Conservation (phyloP, 495 filamentous ascomycete genomes). For the Trichocladium antarcticum region DNA sequence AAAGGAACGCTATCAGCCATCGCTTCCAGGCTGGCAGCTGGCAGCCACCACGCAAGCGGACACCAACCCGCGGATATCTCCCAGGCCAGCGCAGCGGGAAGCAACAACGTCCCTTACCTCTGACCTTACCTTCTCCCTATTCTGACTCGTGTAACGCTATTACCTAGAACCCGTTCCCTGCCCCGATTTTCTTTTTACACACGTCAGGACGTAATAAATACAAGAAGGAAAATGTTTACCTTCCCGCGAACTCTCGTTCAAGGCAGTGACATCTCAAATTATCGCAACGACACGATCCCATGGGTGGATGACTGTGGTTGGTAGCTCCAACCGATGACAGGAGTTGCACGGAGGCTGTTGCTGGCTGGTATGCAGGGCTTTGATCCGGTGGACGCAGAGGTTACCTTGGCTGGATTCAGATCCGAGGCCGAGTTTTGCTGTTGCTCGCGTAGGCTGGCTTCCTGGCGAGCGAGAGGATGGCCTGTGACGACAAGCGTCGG, state of each 20-base stretch:
- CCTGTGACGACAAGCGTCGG: conserved; percentile 11
- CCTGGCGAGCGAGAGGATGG: background rate
- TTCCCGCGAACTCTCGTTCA: conserved; percentile 7
- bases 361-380: background rate
- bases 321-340: background rate
- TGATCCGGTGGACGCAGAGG: background rate
- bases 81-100: conserved; percentile 27
- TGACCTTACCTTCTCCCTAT: conserved; percentile 48
- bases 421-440: background rate
- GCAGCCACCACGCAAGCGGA: background rate
- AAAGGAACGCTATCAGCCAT: too few relatives aligned
- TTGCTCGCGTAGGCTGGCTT: background rate
- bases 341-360: background rate
- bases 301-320: background rate
- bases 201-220: conserved; percentile 10
- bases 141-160: conserved; percentile 3
- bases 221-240: conserved; percentile 13
- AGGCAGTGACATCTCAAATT: background rate
- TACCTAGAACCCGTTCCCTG: background rate
- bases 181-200: conserved; percentile 5
- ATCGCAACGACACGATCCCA: background rate
- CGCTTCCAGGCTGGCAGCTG: too few relatives aligned
- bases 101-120: conserved; percentile 48
- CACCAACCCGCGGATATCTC: background rate
- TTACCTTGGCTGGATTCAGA: background rate